These are phyloP conservation scores for Xylaria scruposa DNA, from an alignment of 495 filamentous ascomycete species.

Conservation along the genomic window DNA sequence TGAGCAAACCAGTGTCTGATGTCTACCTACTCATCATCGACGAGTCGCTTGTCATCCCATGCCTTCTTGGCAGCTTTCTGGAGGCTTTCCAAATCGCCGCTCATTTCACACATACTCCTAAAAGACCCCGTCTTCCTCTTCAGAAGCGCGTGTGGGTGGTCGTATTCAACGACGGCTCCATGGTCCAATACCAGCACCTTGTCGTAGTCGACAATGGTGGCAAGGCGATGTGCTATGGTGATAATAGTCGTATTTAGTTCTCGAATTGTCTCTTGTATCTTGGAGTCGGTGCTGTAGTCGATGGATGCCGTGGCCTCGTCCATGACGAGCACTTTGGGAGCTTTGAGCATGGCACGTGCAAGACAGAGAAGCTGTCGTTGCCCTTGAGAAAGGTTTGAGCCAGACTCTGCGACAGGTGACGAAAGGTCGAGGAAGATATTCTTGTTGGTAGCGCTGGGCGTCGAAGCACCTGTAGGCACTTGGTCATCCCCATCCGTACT, in stretches of 20 bases:
- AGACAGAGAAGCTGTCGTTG: conserved; percentile 96
- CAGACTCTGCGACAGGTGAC: conserved; percentile 86
- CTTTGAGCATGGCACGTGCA: conserved; percentile 90
- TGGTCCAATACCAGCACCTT: conserved; percentile 97
- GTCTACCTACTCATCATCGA: conserved; percentile 43
- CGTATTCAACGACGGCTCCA: conserved; percentile 86
- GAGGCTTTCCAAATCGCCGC: conserved; percentile 80
- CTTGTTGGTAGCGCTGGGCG: conserved; percentile 70
- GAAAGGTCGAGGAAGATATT: conserved; percentile 92
- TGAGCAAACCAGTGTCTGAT: conserved; percentile 7
- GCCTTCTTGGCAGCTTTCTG: conserved; percentile 76
- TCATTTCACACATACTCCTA: conserved; percentile 93
- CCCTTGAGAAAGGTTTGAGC: conserved; percentile 95
- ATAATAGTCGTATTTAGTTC: conserved; percentile 92
- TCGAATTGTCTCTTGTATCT: conserved; percentile 94
- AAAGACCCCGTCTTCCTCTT: conserved; percentile 73
- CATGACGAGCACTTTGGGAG: conserved; percentile 93
- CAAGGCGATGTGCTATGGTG: conserved; percentile 96
- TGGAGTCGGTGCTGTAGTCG: conserved; percentile 93
- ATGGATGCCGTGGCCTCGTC: conserved; percentile 99
- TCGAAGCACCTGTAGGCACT: conserved; percentile 31
- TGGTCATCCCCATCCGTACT: conserved; percentile 31
- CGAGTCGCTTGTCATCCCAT: conserved; percentile 50
- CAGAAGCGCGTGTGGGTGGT: conserved; percentile 82
- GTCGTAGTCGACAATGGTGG: conserved; percentile 97